Base-by-base conservation (phyloP, 768 basidiomycete genomes). In the Pleurotus platypus region DNA sequence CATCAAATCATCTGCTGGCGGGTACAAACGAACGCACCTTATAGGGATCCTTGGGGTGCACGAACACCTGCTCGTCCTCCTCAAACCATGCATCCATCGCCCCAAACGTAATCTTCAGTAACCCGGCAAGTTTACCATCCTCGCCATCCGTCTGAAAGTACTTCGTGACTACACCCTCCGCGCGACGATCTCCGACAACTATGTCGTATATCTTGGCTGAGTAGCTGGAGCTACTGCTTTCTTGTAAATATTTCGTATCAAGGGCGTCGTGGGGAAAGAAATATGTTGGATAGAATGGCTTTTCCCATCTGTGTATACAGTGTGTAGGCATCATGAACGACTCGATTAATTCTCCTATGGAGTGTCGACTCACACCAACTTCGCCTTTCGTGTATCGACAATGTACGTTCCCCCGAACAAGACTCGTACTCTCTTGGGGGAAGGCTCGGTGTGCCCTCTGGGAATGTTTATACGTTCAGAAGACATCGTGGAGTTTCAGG, bases 31-130 rank as follows among this genome's bases (percentile, higher is more conserved):
- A 13, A 57, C 65, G 43, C 2, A 85, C 86, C 75, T 88, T 87
- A 69, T 85, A 88, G 1, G 85, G 85, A 64, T 88, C 85, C 62
- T 82, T 86, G 6, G 84, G 81, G 58, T 88, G 86, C 1, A 76
- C 71, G 57, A 75, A 82, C 30, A 87, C 76, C 56, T 80, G 67
- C 48, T 88, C 84, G 49, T 86, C 85, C 63, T 87, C 85, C 70
- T 87, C 85, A 51, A 86, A 84, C 86, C 86, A 87, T 2, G 77
- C 76, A 59, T 85, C 85, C 63, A 78, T 76, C 15, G 75, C 76
- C 12, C 68, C 67, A 53, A 84, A 85, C 11, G 65, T 64, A 57
- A 88, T 64, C 47, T 75, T 80, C 38, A 81, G 69, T 26, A 86
- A 70, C 5, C 79, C 80, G 20, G 69, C 69, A 11, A 85, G 64